Percentiles rank a stretch among this genome's conserved stretches.
phyloP scores from a whole-genome alignment of 441 rosid species.

The Populus hybrid region DNA sequence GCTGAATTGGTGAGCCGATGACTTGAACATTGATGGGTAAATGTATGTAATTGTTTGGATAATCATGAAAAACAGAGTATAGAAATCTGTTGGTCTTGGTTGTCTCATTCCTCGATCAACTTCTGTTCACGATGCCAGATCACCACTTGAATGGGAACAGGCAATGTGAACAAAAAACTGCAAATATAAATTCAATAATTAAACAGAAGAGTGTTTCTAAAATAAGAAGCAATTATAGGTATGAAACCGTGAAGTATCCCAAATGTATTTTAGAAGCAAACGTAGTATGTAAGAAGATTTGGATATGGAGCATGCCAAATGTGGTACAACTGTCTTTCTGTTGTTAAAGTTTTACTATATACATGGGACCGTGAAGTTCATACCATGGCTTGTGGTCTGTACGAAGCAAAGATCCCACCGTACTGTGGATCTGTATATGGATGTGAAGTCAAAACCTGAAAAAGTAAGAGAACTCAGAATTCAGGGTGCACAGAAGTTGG shows the following conservation, averaged over 20 bases:
- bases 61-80: background rate
- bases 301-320: slow-evolving; percentile 5
- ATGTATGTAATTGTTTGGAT: background rate
- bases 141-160: background rate
- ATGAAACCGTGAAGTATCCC: background rate
- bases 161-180: background rate
- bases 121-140: background rate
- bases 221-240: background rate
- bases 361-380: slow-evolving; percentile 10
- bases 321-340: background rate
- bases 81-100: background rate
- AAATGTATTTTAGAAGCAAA: no score
- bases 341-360: slow-evolving; percentile 1
- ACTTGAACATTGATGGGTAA: background rate
- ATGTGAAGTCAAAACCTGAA: slow-evolving; percentile 58
- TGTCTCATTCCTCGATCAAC: background rate
- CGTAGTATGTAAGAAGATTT: background rate
- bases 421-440: slow-evolving; percentile 52
- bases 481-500: background rate
- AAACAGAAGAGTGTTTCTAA: background rate
- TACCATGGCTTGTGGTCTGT: slow-evolving; percentile 54
- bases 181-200: background rate
- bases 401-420: slow-evolving; percentile 38
- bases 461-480: slow-evolving; percentile 6
- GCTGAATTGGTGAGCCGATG: background rate